Conservation (phyloP, 805 yeast genomes). For the Komagataella populi region DNA sequence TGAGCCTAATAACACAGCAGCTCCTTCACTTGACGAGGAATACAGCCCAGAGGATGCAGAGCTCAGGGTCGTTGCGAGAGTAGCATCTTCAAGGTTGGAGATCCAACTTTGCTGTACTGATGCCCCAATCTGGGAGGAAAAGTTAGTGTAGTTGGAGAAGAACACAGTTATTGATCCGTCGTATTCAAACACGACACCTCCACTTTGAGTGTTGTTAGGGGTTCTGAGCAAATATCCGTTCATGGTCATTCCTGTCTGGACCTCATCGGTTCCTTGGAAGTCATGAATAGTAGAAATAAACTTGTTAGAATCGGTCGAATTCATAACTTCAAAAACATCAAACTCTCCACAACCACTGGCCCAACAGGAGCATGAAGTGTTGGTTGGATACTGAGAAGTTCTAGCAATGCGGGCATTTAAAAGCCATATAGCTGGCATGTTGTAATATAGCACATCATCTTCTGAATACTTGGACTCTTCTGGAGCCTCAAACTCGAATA, state of each 20-base stretch:
- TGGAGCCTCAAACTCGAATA: conserved; percentile 62
- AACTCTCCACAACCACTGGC: conserved; percentile 69
- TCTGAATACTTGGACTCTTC: conserved; percentile 24
- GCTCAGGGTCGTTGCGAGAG: background rate
- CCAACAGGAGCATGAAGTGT: conserved; percentile 64
- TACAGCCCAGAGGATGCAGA: background rate
- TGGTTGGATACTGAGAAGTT: conserved; percentile 55
- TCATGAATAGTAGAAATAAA: conserved; percentile 62
- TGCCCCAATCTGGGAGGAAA: background rate
- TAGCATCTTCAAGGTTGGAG: background rate
- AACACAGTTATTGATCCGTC: conserved; percentile 51
- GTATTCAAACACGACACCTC: conserved; percentile 59
- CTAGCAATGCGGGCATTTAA: conserved; percentile 62
- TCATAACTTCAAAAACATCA: conserved; percentile 65
- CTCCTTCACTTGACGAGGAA: background rate
- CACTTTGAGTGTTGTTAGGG: conserved; percentile 35
- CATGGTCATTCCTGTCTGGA: conserved; percentile 45
- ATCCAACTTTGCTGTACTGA: background rate
- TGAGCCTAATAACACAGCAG: background rate
- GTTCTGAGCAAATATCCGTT: conserved; percentile 46
- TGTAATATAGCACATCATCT: conserved; percentile 25
- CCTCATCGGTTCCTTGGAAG: conserved; percentile 56
- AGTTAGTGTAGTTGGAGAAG: conserved; percentile 33
- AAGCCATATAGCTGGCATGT: conserved; percentile 72
- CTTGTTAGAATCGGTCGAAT: conserved; percentile 38